A percentile compares a stretch with the other conserved stretches of the same genome.
phyloP scores from a whole-genome alignment of 2,329 filamentous ascomycete species.

The Neoarthrinium moseri region DNA sequence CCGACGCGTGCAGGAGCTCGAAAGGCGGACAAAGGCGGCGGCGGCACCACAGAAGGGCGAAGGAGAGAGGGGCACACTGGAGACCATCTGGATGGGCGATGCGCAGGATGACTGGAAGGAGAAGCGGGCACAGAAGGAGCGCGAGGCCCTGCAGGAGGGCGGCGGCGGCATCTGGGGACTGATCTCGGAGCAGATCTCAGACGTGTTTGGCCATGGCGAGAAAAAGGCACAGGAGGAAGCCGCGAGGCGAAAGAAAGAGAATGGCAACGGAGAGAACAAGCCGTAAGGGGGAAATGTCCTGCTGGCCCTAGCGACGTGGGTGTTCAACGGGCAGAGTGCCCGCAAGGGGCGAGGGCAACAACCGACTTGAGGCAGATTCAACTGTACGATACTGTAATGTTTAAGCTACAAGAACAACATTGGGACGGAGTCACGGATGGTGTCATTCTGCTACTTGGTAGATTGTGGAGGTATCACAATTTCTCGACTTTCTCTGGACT shows the following conservation, averaged over 20 bases:
- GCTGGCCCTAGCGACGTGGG: too few species aligned
- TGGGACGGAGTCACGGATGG: too few species aligned
- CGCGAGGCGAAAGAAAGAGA: constrained; percentile 19
- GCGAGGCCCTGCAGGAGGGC: constrained; percentile 49
- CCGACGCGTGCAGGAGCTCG: constrained; percentile 23
- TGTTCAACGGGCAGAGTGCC: too few species aligned
- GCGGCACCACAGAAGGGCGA: constrained; percentile 2
- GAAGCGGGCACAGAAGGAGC: constrained; percentile 50
- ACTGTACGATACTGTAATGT: too few species aligned
- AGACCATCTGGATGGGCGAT: constrained; percentile 58
- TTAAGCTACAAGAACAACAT: too few species aligned
- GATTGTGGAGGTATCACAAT: too few species aligned
- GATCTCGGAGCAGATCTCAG: constrained; percentile 55
- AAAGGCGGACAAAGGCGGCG: constrained; percentile 15
- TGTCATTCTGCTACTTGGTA: too few species aligned
- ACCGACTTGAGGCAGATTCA: too few species aligned
- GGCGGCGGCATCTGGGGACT: constrained; percentile 56
- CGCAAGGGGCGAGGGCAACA: too few species aligned
- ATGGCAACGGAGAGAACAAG: neutral
- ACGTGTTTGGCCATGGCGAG: constrained; percentile 40
- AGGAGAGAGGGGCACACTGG: constrained; percentile 30
- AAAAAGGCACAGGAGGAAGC: constrained; percentile 25
- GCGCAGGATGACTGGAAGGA: constrained; percentile 54
- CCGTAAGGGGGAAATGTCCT: too few species aligned
- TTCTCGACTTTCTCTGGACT: too few species aligned